These are phyloP conservation scores for Laguncularia racemosa DNA, from an alignment of 345 rosid genomes.

Conservation along the genomic window DNA sequence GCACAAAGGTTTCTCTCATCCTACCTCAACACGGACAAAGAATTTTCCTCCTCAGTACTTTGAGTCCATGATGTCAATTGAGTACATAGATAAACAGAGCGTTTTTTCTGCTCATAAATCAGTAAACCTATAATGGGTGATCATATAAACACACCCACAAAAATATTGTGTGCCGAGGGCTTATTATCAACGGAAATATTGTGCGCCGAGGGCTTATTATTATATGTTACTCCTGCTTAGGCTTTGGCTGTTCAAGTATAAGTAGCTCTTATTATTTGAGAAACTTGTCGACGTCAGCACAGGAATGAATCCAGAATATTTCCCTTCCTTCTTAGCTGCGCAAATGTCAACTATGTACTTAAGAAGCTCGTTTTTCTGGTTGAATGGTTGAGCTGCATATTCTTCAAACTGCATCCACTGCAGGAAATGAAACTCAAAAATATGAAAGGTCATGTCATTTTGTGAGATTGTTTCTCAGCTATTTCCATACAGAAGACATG, in stretches of 20 bases:
- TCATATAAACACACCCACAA: too few relatives aligned
- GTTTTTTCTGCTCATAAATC: too few relatives aligned
- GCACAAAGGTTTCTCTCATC: too few relatives aligned
- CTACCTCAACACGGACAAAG: too few relatives aligned
- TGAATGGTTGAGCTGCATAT: conserved; percentile 27
- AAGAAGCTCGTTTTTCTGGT: conserved; percentile 17
- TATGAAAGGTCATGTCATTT: conserved; percentile 7
- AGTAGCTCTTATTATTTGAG: conserved; percentile 11
- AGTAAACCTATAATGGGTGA: too few relatives aligned
- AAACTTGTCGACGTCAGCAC: conserved; percentile 12
- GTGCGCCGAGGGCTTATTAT: too few relatives aligned
- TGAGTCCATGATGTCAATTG: too few relatives aligned
- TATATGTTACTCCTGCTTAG: background rate
- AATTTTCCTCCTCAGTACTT: too few relatives aligned
- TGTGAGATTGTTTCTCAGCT: background rate
- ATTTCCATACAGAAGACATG: background rate
- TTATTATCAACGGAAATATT: too few relatives aligned
- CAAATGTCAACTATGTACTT: conserved; percentile 20
- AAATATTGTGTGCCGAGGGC: too few relatives aligned
- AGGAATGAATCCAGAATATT: conserved; percentile 26
- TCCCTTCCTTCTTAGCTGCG: conserved; percentile 22
- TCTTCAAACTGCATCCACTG: conserved; percentile 81
- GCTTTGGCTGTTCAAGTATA: conserved; percentile 13
- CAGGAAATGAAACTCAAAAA: conserved; percentile 6
- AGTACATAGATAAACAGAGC: too few relatives aligned